Evolutionary conservation across 2,329 filamentous ascomycete species (phyloP).

Genomic region (Hyphodiscus sp.): DNA sequence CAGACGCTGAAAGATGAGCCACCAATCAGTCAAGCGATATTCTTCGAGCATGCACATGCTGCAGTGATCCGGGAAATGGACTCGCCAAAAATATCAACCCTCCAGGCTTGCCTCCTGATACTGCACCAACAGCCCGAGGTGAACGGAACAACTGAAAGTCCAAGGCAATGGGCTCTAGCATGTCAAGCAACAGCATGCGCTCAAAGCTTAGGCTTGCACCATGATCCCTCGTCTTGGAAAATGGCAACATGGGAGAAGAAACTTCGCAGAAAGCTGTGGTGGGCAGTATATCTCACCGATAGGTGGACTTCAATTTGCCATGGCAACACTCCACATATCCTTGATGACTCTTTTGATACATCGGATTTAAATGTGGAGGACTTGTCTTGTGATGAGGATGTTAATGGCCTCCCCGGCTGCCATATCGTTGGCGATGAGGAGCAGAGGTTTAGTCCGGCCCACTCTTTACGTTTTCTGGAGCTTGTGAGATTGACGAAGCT

Average conservation of each 20-base stretch:
- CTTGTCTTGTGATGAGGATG: constrained; percentile 37
- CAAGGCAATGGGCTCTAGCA: constrained; percentile 38
- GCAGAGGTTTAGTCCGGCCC: constrained; percentile 29
- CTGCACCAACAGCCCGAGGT: constrained; percentile 39
- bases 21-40: constrained; percentile 36
- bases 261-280: constrained; percentile 34
- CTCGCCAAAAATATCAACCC: constrained; percentile 38
- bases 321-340: constrained; percentile 41
- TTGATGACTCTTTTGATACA: constrained; percentile 36
- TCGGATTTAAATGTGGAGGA: constrained; percentile 35
- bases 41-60: constrained; percentile 37
- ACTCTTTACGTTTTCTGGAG: constrained; percentile 31
- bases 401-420: constrained; percentile 28
- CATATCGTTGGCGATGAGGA: constrained; percentile 32
- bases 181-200: constrained; percentile 39
- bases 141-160: constrained; percentile 41
- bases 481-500: constrained; percentile 10
- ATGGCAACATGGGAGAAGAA: constrained; percentile 38
- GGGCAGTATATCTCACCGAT: constrained; percentile 37
- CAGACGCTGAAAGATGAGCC: constrained; percentile 26
- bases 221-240: constrained; percentile 37
- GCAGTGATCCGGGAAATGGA: constrained; percentile 40
- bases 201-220: constrained; percentile 41
- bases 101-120: constrained; percentile 42
- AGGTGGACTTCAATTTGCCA: constrained; percentile 41